Conservation (phyloP, 371 early-diverging fungal species). For the Mortierella sp. region DNA sequence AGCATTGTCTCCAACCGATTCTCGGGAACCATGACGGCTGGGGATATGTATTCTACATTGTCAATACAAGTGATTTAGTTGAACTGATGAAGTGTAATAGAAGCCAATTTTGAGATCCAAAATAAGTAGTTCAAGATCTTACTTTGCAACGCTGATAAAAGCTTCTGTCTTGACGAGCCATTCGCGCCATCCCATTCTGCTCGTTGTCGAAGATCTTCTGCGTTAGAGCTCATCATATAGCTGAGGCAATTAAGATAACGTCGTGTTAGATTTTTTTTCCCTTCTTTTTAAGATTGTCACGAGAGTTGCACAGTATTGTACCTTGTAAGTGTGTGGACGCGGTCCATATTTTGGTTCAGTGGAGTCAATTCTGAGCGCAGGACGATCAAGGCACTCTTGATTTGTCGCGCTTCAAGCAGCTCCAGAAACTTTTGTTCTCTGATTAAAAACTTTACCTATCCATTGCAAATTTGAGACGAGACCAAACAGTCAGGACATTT, state of each 20-base stretch:
- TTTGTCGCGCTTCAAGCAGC: conserved; percentile 70
- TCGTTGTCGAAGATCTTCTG: conserved; percentile 70
- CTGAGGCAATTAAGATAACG: conserved; percentile 31
- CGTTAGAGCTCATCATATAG: conserved; percentile 73
- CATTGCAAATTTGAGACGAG: not conserved
- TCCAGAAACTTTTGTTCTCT: conserved; percentile 89
- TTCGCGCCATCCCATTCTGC: conserved; percentile 86
- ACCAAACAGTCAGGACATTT: not conserved
- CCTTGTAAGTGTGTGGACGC: conserved; percentile 66
- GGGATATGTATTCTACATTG: conserved; percentile 75
- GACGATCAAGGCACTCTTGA: conserved; percentile 75
- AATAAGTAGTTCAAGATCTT: not conserved
- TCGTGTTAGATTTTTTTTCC: not conserved
- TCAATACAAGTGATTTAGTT: no score
- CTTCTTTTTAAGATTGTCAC: not conserved
- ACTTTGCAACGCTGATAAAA: conserved; percentile 75
- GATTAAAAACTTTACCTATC: conserved; percentile 71
- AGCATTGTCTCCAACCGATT: conserved; percentile 83
- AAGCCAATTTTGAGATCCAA: not conserved
- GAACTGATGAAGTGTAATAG: not conserved
- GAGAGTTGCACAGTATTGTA: conserved; percentile 15
- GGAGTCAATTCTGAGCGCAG: conserved; percentile 83
- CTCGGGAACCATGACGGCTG: conserved; percentile 90
- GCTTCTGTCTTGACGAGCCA: conserved; percentile 79
- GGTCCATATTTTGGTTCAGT: conserved; percentile 68